phyloP scores from a whole-genome alignment of 495 filamentous ascomycete species.

The Trichoderma gamsii region DNA sequence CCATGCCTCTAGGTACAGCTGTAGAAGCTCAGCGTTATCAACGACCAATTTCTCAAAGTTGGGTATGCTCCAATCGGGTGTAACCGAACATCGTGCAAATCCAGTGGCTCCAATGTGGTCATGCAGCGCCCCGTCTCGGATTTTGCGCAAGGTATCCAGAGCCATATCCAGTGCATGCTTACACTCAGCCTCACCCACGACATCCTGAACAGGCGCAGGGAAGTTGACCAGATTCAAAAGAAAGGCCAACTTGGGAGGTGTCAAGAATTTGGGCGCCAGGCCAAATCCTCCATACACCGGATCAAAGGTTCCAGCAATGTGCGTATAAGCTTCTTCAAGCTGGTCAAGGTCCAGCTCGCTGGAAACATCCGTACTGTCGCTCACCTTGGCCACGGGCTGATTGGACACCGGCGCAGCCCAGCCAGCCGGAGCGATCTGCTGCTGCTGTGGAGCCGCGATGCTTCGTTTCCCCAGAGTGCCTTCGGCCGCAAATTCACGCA shows the following conservation, averaged over 20 bases:
- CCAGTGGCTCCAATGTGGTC: constrained; percentile 84
- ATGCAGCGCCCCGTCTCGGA: constrained; percentile 80
- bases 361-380: constrained; percentile 20
- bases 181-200: constrained; percentile 80
- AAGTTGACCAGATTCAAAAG: constrained; percentile 71
- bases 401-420: background rate
- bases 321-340: constrained; percentile 79
- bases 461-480: constrained; percentile 56
- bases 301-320: constrained; percentile 77
- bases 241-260: constrained; percentile 77
- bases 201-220: constrained; percentile 62
- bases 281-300: constrained; percentile 69
- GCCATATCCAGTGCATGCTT: constrained; percentile 74
- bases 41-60: constrained; percentile 99
- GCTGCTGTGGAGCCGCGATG: constrained; percentile 17
- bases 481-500: constrained; percentile 82
- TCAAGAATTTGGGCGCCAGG: constrained; percentile 81
- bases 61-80: constrained; percentile 82
- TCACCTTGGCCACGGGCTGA: constrained; percentile 24
- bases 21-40: constrained; percentile 83
- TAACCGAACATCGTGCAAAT: constrained; percentile 86
- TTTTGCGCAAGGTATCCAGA: constrained; percentile 68
- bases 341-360: constrained; percentile 79
- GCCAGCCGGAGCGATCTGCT: constrained; percentile 5
- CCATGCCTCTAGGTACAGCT: constrained; percentile 85